Evolutionary conservation across 768 basidiomycete species (phyloP).

Genomic region (Suillus bovinus): DNA sequence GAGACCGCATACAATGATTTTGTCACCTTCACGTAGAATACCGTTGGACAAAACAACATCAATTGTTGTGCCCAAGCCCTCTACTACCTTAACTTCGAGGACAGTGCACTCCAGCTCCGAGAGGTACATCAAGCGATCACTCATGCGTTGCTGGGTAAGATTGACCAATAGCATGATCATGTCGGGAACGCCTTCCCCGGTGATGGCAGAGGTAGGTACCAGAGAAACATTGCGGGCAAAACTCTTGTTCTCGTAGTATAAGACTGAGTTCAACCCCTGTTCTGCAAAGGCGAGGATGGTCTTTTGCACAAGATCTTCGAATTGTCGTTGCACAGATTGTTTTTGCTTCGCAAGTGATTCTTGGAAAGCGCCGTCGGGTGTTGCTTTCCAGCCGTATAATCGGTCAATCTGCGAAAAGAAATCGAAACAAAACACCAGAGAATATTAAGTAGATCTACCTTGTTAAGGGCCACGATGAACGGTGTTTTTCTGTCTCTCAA

Average conservation of each 20-base stretch:
- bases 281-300: conserved; percentile 96
- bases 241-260: conserved; percentile 98
- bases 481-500: conserved; percentile 93
- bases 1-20: conserved; percentile 93
- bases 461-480: conserved; percentile 98
- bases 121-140: conserved; percentile 95
- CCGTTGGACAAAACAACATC: conserved; percentile 97
- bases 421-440: conserved; percentile 8
- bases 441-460: conserved; percentile 45
- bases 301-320: conserved; percentile 82
- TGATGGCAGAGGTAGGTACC: conserved; percentile 97
- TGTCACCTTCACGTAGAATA: conserved; percentile 87
- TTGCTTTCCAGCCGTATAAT: conserved; percentile 92
- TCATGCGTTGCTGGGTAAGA: conserved; percentile 97
- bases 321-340: conserved; percentile 82
- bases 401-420: conserved; percentile 79
- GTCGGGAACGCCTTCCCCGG: conserved; percentile 97
- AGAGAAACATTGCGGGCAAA: conserved; percentile 92
- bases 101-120: conserved; percentile 97
- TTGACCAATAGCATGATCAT: conserved; percentile 99
- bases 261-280: conserved; percentile 91
- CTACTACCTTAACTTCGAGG: conserved; percentile 97
- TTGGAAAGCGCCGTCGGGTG: conserved; percentile 88
- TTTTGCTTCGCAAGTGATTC: conserved; percentile 87
- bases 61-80: conserved; percentile 96